These are phyloP conservation scores for Penicillium herquei DNA, from an alignment of 495 filamentous ascomycete genomes.

Conservation along the genomic window DNA sequence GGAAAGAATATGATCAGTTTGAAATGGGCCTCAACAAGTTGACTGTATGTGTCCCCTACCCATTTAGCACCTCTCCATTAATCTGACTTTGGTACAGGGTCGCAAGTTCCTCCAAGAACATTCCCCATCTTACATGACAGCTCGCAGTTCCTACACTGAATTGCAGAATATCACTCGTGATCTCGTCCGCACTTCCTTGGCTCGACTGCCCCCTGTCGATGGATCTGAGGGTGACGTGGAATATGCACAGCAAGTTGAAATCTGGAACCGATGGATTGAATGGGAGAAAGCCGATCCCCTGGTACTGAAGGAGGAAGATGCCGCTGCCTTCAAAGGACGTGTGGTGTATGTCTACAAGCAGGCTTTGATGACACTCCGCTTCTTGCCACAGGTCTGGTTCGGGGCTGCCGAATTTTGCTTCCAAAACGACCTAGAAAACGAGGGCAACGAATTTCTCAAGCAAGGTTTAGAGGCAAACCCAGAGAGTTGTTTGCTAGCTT, in stretches of 20 bases:
- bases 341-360: slow-evolving; percentile 91
- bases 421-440: slow-evolving; percentile 64
- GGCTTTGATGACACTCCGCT: slow-evolving; percentile 87
- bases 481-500: slow-evolving; percentile 84
- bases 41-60: slow-evolving; percentile 50
- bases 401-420: slow-evolving; percentile 94
- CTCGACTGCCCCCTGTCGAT: slow-evolving; percentile 73
- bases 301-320: slow-evolving; percentile 77
- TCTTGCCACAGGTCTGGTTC: slow-evolving; percentile 94
- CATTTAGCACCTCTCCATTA: slow-evolving; percentile 10
- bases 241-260: slow-evolving; percentile 78
- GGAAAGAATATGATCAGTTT: slow-evolving; percentile 97
- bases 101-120: slow-evolving; percentile 90
- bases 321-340: slow-evolving; percentile 66
- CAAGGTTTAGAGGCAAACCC: slow-evolving; percentile 87
- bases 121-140: slow-evolving; percentile 90
- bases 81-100: slow-evolving; percentile 50
- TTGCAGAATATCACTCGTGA: slow-evolving; percentile 81
- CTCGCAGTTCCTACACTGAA: slow-evolving; percentile 77
- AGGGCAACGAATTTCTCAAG: slow-evolving; percentile 74
- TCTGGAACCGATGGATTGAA: slow-evolving; percentile 90
- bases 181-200: slow-evolving; percentile 72
- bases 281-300: slow-evolving; percentile 95
- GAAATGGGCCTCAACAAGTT: slow-evolving; percentile 90
- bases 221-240: slow-evolving; percentile 87